These are phyloP conservation scores for Tylopilus sp. DNA, from an alignment of 768 basidiomycete species.

Conservation along the genomic window DNA sequence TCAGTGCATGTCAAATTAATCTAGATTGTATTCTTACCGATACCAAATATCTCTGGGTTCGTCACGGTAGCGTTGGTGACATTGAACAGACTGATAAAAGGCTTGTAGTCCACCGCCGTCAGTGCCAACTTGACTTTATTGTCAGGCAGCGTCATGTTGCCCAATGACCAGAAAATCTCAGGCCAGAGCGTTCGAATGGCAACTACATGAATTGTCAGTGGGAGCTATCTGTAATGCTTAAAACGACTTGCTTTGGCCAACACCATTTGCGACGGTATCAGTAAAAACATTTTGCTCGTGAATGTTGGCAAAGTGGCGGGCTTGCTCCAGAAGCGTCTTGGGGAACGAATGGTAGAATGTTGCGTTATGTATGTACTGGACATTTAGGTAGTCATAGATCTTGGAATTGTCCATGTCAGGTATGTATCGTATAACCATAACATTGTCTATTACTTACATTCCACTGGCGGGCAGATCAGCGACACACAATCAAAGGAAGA, in stretches of 20 bases:
- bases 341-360: constrained; percentile 73
- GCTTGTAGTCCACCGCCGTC: constrained; percentile 80
- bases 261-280: constrained; percentile 48
- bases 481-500: not conserved
- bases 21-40: constrained; percentile 46
- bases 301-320: constrained; percentile 70
- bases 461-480: constrained; percentile 46
- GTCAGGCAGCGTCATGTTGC: constrained; percentile 69
- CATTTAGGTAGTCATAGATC: constrained; percentile 77
- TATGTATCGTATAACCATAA: not conserved
- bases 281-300: constrained; percentile 77
- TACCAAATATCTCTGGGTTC: constrained; percentile 54
- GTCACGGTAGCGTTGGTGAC: constrained; percentile 61
- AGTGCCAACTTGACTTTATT: constrained; percentile 76
- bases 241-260: constrained; percentile 67
- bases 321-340: constrained; percentile 65
- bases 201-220: constrained; percentile 48
- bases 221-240: not conserved
- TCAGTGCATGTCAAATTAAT: not conserved
- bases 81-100: constrained; percentile 83
- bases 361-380: constrained; percentile 75
- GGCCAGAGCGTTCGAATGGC: constrained; percentile 75
- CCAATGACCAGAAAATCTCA: constrained; percentile 66
- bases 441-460: constrained; percentile 49
- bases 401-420: constrained; percentile 23